These are phyloP conservation scores for Mayamaea pseudoterrestris DNA, from an alignment of 108 stramenopile species.

Conservation along the genomic window DNA sequence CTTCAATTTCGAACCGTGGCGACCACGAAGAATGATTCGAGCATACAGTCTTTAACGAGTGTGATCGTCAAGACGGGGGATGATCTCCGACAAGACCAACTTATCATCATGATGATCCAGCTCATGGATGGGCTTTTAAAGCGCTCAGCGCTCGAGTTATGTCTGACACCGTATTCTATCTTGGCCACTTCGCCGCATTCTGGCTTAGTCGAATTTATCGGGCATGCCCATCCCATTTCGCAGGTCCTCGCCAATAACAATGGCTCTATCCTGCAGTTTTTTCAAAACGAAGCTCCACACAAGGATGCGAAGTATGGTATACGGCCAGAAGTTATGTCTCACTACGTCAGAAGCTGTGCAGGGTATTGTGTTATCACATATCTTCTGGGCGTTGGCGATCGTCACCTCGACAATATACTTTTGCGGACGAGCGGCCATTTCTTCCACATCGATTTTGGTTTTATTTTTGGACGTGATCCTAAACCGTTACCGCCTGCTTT, in stretches of 20 bases:
- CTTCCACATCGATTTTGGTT: slow-evolving; percentile 83
- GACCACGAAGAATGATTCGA: neutral
- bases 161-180: slow-evolving; percentile 56
- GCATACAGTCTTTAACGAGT: slow-evolving; percentile 9
- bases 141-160: slow-evolving; percentile 90
- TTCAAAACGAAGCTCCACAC: slow-evolving; percentile 51
- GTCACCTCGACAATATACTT: slow-evolving; percentile 79
- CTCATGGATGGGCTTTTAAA: slow-evolving; percentile 96
- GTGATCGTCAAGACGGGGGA: slow-evolving; percentile 98
- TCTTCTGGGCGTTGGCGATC: slow-evolving; percentile 82
- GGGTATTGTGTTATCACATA: slow-evolving; percentile 99
- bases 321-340: slow-evolving; percentile 73
- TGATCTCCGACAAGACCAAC: slow-evolving; percentile 98
- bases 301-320: slow-evolving; percentile 60
- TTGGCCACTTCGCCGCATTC: slow-evolving; percentile 85
- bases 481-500: slow-evolving; percentile 94
- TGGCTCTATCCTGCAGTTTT: slow-evolving; percentile 66
- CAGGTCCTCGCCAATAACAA: slow-evolving; percentile 78
- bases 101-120: slow-evolving; percentile 93
- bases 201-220: slow-evolving; percentile 97
- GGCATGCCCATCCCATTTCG: slow-evolving; percentile 77
- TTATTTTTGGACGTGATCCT: slow-evolving; percentile 82
- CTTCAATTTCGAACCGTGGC: slow-evolving; percentile 73
- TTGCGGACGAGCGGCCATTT: slow-evolving; percentile 67
- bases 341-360: slow-evolving; percentile 92